Conservation (phyloP, 768 basidiomycete species). For the Tulasnella sp. region DNA sequence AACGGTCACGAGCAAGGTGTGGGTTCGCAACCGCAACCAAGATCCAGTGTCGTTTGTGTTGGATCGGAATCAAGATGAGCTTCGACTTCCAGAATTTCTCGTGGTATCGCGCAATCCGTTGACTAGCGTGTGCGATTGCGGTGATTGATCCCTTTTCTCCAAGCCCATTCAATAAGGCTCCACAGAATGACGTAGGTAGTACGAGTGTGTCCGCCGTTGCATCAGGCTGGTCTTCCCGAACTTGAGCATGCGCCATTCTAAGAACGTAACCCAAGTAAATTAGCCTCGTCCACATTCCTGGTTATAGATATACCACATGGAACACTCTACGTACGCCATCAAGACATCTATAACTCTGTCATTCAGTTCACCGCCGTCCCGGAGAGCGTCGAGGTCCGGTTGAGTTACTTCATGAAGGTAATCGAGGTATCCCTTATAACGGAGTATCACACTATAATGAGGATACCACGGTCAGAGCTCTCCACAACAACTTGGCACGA, state of each 20-base stretch:
- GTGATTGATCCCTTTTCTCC: background rate
- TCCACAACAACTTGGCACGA: no score
- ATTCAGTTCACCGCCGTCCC: background rate
- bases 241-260: background rate
- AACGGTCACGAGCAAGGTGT: no score
- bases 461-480: no score
- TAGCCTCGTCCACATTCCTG: no score
- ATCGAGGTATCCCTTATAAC: background rate
- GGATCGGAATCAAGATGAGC: background rate
- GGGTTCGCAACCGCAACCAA: background rate
- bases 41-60: background rate
- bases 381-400: background rate
- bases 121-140: background rate
- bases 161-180: background rate
- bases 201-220: background rate
- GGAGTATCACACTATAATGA: background rate
- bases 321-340: background rate
- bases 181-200: background rate
- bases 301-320: no score
- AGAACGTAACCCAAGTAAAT: background rate
- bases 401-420: background rate
- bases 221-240: background rate
- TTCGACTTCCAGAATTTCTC: background rate
- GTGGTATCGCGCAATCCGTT: background rate
- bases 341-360: background rate